Evolutionary conservation across 2,329 filamentous ascomycete species (phyloP), one percentile per base, ranked within the genome.

Genomic region (Diaporthe ilicicola): DNA sequence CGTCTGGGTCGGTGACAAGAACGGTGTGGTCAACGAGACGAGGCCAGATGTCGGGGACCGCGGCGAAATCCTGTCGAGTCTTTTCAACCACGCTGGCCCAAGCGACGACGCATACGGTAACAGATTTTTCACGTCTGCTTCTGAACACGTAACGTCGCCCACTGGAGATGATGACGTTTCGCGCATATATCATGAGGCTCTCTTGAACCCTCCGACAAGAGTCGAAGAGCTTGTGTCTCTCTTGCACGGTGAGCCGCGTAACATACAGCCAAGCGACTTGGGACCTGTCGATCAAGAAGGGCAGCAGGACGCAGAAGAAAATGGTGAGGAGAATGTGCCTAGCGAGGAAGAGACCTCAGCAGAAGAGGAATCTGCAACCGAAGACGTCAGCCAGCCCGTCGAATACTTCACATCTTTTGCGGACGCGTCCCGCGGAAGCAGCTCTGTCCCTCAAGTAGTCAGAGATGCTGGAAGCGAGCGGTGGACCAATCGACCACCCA

Each of bases 41-140:
- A 83, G 84, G 37, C 84, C 86, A 12, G 92, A 93, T 76, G 88
- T 84, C 1, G 87, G 88, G 6, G 84, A 87, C 75, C 86, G 90
- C 71, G 85, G 90, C 72, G 86, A 89, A 29, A 87, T 93, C 42
- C 82, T 94, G 68, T 84, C 83, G 15, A 86, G 83, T 24, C 77
- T 89, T 4, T 89, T 89, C 64, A 75, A 76, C 37, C 77, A 77
- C 51, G 77, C 74, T 67, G 66, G 65, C 29, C 51, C 44, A 13
- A 79, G 75, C 61, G 79, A 78, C 17, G 76, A 78, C 67, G 70
- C 77, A 12, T 79, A 81, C 34, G 80, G 79, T 27, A 79, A 79
- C 61, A 79, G 78, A 6, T 80, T 79, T 65, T 76, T 76, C 22
- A 75, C 76, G 3, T 74, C 76, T 8, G 39, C 65, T 29, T 70